phyloP scores from a whole-genome alignment of 2,329 filamentous ascomycete species.

The Cylindrodendrum hubeiense region DNA sequence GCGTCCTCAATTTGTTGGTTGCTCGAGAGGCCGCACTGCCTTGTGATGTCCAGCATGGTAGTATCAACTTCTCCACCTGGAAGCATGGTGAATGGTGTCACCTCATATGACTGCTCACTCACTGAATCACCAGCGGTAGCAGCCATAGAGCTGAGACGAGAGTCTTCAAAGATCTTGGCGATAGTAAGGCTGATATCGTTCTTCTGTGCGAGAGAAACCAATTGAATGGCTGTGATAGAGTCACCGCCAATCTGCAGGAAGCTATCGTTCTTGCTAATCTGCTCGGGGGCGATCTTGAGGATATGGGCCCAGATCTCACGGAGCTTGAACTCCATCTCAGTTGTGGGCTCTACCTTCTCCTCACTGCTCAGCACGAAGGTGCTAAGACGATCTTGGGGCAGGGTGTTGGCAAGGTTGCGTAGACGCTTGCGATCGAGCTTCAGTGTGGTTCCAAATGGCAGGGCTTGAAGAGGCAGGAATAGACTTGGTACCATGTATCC shows the following conservation, averaged over 20 bases:
- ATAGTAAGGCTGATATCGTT: not conserved
- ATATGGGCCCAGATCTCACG: slow-evolving; percentile 26
- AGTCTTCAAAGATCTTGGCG: slow-evolving; percentile 9
- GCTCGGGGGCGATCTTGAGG: slow-evolving; percentile 8
- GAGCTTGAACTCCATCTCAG: not conserved
- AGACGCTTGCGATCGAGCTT: slow-evolving; percentile 34
- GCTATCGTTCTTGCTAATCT: slow-evolving; percentile 46
- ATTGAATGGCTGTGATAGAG: slow-evolving; percentile 39
- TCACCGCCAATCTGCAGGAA: slow-evolving; percentile 45
- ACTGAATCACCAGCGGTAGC: not conserved
- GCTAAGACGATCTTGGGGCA: not conserved
- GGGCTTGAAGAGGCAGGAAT: slow-evolving; percentile 20
- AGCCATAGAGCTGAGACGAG: not conserved
- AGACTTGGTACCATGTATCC: slow-evolving; percentile 31
- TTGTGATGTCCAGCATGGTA: not conserved
- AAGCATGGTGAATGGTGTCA: not conserved
- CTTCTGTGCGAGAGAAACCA: slow-evolving; percentile 23
- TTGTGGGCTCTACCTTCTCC: not conserved
- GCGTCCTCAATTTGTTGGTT: slow-evolving; percentile 4
- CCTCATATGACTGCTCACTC: not conserved
- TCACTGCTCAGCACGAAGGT: not conserved
- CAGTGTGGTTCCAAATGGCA: slow-evolving; percentile 32
- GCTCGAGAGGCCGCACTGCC: not conserved
- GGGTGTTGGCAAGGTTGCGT: not conserved
- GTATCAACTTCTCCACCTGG: not conserved